phyloP scores from a whole-genome alignment of 1,284 basidiomycete species.

The Cerioporus squamosus region DNA sequence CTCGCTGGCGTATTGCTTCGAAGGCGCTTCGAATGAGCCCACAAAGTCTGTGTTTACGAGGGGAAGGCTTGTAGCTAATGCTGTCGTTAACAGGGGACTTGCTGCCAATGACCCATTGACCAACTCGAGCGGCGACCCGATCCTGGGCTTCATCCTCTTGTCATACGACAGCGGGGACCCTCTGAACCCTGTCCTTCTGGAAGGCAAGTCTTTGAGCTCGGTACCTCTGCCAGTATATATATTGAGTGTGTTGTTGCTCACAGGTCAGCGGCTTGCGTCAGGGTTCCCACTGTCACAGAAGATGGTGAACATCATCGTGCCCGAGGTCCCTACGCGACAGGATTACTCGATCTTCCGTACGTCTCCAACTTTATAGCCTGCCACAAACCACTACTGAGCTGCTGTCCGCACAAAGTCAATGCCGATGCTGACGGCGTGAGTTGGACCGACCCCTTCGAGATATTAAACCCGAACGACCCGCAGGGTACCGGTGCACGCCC shows the following conservation, averaged over 20 bases:
- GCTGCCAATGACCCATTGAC: background rate
- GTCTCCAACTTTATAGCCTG: background rate
- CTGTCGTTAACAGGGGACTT: background rate
- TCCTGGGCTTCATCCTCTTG: background rate
- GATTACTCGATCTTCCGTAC: background rate
- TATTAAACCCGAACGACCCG: background rate
- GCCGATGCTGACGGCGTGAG: background rate
- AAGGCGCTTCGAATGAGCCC: too few species aligned
- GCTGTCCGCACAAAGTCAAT: background rate
- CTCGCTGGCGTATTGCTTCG: background rate
- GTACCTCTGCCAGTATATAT: background rate
- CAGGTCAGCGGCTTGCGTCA: background rate
- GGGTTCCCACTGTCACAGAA: background rate
- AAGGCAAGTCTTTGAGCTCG: background rate
- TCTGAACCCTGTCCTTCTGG: background rate
- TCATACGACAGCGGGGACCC: background rate
- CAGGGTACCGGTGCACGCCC: background rate
- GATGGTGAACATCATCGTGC: constrained; percentile 1
- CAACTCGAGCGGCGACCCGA: background rate
- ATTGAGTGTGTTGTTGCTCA: background rate
- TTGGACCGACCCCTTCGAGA: background rate
- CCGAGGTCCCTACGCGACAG: background rate
- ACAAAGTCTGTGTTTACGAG: too few species aligned
- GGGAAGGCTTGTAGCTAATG: too few species aligned
- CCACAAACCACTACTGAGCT: too few species aligned